These are phyloP conservation scores for Singerocomus rubriflavus DNA, from an alignment of 1,284 basidiomycete genomes.

Conservation along the genomic window DNA sequence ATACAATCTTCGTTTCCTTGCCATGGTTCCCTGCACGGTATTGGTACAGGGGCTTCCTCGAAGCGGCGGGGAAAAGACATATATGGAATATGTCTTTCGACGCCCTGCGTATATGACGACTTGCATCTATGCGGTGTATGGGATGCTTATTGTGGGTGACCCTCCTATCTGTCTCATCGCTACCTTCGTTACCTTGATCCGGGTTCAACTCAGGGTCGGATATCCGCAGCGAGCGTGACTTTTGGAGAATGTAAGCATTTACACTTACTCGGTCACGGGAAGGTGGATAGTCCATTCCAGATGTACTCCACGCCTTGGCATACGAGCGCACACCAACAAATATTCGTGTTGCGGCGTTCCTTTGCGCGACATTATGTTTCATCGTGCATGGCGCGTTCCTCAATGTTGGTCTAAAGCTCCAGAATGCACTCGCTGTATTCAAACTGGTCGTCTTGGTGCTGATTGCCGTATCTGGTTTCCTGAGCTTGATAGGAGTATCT, in stretches of 20 bases:
- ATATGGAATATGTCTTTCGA: slow-evolving; percentile 68
- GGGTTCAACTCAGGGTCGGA: slow-evolving; percentile 40
- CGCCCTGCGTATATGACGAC: slow-evolving; percentile 60
- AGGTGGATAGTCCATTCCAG: slow-evolving; percentile 31
- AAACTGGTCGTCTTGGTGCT: slow-evolving; percentile 59
- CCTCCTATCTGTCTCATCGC: background rate
- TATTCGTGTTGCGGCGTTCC: slow-evolving; percentile 50
- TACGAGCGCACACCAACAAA: slow-evolving; percentile 44
- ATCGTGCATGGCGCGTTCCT: slow-evolving; percentile 56
- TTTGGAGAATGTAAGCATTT: slow-evolving; percentile 59
- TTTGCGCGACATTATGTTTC: slow-evolving; percentile 55
- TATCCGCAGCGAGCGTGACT: slow-evolving; percentile 55
- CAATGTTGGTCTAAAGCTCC: slow-evolving; percentile 59
- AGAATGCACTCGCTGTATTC: slow-evolving; percentile 64
- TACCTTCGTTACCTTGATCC: background rate
- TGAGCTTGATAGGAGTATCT: slow-evolving; percentile 47
- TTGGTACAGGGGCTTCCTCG: slow-evolving; percentile 54
- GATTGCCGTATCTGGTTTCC: slow-evolving; percentile 60
- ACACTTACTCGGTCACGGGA: background rate
- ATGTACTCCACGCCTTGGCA: slow-evolving; percentile 50
- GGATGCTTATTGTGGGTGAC: slow-evolving; percentile 51
- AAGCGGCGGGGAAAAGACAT: slow-evolving; percentile 76
- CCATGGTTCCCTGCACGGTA: background rate
- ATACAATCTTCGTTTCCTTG: background rate
- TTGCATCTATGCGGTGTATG: slow-evolving; percentile 59